phyloP scores from a whole-genome alignment of 495 filamentous ascomycete genomes.

The Lasiosphaeris hirsuta region DNA sequence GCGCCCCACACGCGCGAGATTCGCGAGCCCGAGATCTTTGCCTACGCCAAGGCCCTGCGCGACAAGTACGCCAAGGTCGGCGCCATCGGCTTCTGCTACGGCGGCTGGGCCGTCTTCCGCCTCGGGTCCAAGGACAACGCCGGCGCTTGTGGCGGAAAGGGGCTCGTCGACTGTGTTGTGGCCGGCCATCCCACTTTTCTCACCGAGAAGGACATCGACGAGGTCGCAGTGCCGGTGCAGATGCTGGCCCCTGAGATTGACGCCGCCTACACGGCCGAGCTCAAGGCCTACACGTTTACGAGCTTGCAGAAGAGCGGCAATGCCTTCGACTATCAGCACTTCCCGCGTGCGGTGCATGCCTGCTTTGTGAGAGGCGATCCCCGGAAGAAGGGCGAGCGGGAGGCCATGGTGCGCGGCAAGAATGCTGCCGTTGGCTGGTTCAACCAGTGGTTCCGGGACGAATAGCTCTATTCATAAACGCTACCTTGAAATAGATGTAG shows the following conservation, averaged over 20 bases:
- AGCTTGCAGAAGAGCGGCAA: slow-evolving; percentile 42
- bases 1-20: slow-evolving; percentile 40
- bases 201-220: slow-evolving; percentile 49
- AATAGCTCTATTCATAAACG: no score
- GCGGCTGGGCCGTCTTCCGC: slow-evolving; percentile 55
- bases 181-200: slow-evolving; percentile 53
- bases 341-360: slow-evolving; percentile 52
- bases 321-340: slow-evolving; percentile 56
- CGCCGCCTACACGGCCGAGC: slow-evolving; percentile 42
- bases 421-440: slow-evolving; percentile 44
- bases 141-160: slow-evolving; percentile 20
- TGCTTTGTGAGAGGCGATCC: slow-evolving; percentile 47
- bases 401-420: slow-evolving; percentile 48
- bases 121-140: slow-evolving; percentile 34
- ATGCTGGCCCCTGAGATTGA: slow-evolving; percentile 58
- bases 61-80: slow-evolving; percentile 41
- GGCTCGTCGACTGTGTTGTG: slow-evolving; percentile 55
- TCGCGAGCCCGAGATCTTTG: slow-evolving; percentile 54
- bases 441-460: slow-evolving; percentile 28
- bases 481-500: no score
- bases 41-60: slow-evolving; percentile 44
- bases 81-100: slow-evolving; percentile 60
- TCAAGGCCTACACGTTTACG: slow-evolving; percentile 47
- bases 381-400: slow-evolving; percentile 38
- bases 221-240: slow-evolving; percentile 52